phyloP scores from a whole-genome alignment of 805 yeast genomes.

The Spathaspora gorwiae region DNA sequence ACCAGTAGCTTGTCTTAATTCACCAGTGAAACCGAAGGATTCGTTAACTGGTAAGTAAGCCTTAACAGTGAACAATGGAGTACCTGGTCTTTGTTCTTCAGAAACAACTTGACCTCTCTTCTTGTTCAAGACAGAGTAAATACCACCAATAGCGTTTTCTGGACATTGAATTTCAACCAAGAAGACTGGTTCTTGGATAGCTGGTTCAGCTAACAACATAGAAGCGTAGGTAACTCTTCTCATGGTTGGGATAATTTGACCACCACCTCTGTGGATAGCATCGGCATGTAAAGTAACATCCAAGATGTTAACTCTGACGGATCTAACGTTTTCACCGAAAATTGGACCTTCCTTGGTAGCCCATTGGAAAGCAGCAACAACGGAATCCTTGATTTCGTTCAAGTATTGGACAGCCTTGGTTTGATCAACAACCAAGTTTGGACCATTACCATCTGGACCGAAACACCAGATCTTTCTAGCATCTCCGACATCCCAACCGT shows the following conservation, averaged over 20 bases:
- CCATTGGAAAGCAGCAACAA: constrained; percentile 99
- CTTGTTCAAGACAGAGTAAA: constrained; percentile 98
- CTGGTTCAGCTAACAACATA: constrained; percentile 96
- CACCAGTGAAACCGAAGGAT: constrained; percentile 99
- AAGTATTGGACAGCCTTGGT: constrained; percentile 99
- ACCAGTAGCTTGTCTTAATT: constrained; percentile 99
- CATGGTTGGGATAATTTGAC: constrained; percentile 99
- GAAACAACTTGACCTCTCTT: constrained; percentile 99
- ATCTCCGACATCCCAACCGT: constrained; percentile 99
- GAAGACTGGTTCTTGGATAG: constrained; percentile 98
- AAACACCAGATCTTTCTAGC: constrained; percentile 99
- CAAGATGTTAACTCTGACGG: constrained; percentile 94
- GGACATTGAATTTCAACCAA: constrained; percentile 99
- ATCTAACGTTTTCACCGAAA: constrained; percentile 94
- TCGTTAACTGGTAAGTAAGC: constrained; percentile 99
- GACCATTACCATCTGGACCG: constrained; percentile 99
- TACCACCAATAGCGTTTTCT: constrained; percentile 99
- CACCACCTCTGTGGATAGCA: constrained; percentile 99
- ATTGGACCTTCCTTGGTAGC: constrained; percentile 99
- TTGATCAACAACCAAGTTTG: constrained; percentile 98
- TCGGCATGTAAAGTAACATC: constrained; percentile 99
- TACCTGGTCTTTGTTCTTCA: constrained; percentile 99
- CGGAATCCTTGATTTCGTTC: constrained; percentile 98
- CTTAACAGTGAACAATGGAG: constrained; percentile 99
- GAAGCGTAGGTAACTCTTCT: constrained; percentile 99